These are phyloP conservation scores for Harringtonia aguacate DNA, from an alignment of 2,329 filamentous ascomycete genomes.

Conservation along the genomic window DNA sequence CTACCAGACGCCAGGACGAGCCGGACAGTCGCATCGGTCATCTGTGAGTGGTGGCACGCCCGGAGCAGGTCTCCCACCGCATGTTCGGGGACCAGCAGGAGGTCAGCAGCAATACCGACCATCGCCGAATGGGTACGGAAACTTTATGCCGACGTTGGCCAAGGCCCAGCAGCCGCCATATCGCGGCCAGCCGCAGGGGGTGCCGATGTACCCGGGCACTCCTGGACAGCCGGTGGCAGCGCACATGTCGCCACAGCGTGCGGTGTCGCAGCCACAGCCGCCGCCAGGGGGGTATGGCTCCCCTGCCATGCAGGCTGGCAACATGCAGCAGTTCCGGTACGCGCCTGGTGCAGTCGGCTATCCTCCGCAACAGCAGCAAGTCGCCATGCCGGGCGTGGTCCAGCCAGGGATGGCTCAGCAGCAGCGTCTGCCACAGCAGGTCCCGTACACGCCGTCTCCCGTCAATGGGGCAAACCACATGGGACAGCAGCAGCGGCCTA, in stretches of 20 bases:
- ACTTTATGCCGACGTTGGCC: slow-evolving; percentile 37
- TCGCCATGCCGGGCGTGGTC: neutral
- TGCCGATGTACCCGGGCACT: slow-evolving; percentile 14
- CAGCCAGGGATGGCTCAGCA: slow-evolving; percentile 7
- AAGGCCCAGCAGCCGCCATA: slow-evolving; percentile 41
- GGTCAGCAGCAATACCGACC: slow-evolving; percentile 31
- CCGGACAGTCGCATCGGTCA: slow-evolving; percentile 27
- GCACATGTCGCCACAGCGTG: slow-evolving; percentile 9
- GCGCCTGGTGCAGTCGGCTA: neutral
- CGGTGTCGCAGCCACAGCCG: slow-evolving; percentile 20
- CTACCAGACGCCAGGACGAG: slow-evolving; percentile 31
- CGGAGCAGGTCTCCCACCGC: no score
- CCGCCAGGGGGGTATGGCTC: slow-evolving; percentile 24
- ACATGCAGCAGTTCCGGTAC: slow-evolving; percentile 29
- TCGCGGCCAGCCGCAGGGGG: slow-evolving; percentile 33
- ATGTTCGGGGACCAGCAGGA: no score
- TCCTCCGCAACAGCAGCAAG: slow-evolving; percentile 16
- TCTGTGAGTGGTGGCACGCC: slow-evolving; percentile 11
- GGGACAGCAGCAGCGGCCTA: slow-evolving; percentile 29
- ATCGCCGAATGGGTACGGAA: slow-evolving; percentile 32
- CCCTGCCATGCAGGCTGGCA: slow-evolving; percentile 26
- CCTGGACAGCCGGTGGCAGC: slow-evolving; percentile 1
- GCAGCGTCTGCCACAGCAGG: slow-evolving; percentile 18
- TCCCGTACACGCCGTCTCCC: slow-evolving; percentile 24
- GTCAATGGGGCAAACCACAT: slow-evolving; percentile 31